phyloP scores from a whole-genome alignment of 352 stramenopile species.

The Thalassiosira allenii region DNA sequence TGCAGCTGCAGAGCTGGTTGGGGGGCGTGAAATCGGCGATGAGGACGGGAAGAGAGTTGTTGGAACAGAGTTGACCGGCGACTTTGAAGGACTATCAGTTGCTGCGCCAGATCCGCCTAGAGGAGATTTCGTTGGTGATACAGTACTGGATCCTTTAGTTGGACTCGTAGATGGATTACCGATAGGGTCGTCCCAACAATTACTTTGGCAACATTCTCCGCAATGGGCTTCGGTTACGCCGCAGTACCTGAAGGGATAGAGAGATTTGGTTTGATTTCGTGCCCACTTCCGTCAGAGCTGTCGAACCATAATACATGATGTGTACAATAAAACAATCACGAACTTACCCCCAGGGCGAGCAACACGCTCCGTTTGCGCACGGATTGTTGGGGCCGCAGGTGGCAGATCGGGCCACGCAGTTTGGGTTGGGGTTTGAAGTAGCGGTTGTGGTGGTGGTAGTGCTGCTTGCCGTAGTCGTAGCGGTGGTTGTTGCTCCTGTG shows the following conservation, averaged over 20 bases:
- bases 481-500: not conserved
- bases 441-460: not conserved
- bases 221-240: constrained; percentile 42
- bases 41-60: not conserved
- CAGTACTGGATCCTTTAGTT: not conserved
- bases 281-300: no score
- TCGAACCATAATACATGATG: not conserved
- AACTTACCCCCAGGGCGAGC: not conserved
- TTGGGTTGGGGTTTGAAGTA: constrained; percentile 13
- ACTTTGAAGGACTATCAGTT: no score
- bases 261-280: not conserved
- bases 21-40: not conserved
- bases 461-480: not conserved
- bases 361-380: constrained; percentile 45
- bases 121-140: not conserved
- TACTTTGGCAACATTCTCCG: constrained; percentile 26
- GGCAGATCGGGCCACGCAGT: constrained; percentile 34
- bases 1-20: not conserved
- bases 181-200: not conserved
- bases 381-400: constrained; percentile 50
- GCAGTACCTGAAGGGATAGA: constrained; percentile 32
- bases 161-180: not conserved
- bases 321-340: no score
- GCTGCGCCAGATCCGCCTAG: no score
- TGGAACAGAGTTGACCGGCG: not conserved